Evolutionary conservation across 441 rosid genomes (phyloP).

Genomic region (Jatropha multifida): DNA sequence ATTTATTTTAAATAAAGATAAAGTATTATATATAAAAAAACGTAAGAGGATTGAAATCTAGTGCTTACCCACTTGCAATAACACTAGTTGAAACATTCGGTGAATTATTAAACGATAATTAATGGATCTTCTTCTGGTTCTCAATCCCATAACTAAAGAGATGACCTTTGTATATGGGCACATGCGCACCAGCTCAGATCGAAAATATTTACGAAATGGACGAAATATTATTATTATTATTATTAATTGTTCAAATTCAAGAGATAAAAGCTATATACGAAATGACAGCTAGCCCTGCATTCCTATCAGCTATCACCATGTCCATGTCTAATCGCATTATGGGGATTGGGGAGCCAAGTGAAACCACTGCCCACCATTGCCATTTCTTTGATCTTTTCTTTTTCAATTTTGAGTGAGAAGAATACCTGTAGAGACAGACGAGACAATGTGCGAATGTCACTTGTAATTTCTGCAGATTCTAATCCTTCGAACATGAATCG

Average conservation of each 20-base stretch:
- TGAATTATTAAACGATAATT: conserved; percentile 26
- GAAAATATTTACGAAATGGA: neutral
- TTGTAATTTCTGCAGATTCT: too few relatives aligned
- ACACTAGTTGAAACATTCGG: conserved; percentile 14
- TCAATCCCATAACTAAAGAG: conserved; percentile 1
- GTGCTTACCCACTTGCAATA: conserved; percentile 13
- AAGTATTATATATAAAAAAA: neutral
- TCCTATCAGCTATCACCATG: neutral
- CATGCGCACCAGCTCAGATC: conserved; percentile 28
- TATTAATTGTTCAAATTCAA: too few relatives aligned
- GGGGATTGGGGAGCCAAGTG: too few relatives aligned
- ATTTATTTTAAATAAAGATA: neutral
- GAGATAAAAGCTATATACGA: too few relatives aligned
- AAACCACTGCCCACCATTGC: neutral
- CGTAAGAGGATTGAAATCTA: conserved; percentile 20
- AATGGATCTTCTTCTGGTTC: conserved; percentile 18
- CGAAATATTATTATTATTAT: neutral
- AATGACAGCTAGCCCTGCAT: neutral
- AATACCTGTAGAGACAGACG: too few relatives aligned
- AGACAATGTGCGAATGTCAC: too few relatives aligned
- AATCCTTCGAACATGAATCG: too few relatives aligned
- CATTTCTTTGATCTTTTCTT: neutral
- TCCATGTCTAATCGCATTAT: neutral
- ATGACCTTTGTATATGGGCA: conserved; percentile 14
- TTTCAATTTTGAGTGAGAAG: too few relatives aligned